A percentile compares a stretch with the other conserved stretches of the same genome.
Conservation (phyloP, 768 basidiomycete species). For the Podaxis sp. region DNA sequence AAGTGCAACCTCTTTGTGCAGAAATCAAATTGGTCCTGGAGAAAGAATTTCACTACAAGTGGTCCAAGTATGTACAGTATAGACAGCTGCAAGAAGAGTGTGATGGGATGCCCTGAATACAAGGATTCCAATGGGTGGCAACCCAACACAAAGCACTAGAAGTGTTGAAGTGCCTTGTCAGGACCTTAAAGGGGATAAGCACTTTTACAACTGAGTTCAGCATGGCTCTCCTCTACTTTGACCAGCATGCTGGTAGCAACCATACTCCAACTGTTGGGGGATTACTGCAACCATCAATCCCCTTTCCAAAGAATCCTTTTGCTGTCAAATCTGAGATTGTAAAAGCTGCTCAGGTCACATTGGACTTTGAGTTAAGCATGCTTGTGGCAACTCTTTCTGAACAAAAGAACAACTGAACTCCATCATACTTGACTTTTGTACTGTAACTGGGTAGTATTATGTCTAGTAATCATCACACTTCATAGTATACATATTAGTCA, state of each 20-base stretch:
- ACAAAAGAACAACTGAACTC: too few relatives aligned
- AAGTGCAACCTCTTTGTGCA: not conserved
- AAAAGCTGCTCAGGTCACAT: too few relatives aligned
- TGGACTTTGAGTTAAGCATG: too few relatives aligned
- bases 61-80: not conserved
- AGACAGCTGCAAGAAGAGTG: not conserved
- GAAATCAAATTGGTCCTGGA: not conserved
- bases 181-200: not conserved
- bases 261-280: not conserved
- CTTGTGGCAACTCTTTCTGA: too few relatives aligned
- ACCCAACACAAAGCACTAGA: not conserved
- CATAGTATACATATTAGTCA: constrained; percentile 50
- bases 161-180: not conserved
- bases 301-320: not conserved
- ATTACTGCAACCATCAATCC: not conserved
- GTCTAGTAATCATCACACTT: too few relatives aligned
- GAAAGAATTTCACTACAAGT: not conserved
- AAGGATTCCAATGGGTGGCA: not conserved
- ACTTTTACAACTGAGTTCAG: not conserved
- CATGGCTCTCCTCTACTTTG: not conserved
- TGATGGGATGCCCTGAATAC: not conserved
- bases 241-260: not conserved
- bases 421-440: too few relatives aligned
- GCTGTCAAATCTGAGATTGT: too few relatives aligned
- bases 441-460: constrained; percentile 49